Conservation (phyloP, 108 stramenopile species). For the Stephanodiscus triporus region DNA sequence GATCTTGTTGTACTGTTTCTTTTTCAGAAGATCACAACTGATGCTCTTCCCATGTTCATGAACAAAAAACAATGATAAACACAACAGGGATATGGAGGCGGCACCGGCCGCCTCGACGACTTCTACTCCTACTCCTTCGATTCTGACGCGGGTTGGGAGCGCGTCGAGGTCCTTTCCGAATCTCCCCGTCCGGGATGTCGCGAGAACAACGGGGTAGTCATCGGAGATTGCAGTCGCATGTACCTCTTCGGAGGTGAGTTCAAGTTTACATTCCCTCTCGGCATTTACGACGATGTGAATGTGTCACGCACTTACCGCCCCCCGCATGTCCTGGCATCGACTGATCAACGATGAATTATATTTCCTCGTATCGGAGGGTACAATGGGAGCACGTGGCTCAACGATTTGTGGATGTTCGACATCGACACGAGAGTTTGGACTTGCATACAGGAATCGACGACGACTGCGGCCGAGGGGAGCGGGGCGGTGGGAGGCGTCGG, state of each 20-base stretch:
- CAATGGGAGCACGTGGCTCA: conserved; percentile 87
- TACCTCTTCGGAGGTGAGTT: conserved; percentile 90
- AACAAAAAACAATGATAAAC: conserved; percentile 8
- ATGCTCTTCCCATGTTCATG: not conserved
- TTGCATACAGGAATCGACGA: conserved; percentile 80
- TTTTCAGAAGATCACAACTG: not conserved
- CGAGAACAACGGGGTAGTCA: conserved; percentile 87
- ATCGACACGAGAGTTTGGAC: conserved; percentile 75
- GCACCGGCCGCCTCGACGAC: conserved; percentile 89
- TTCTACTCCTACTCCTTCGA: conserved; percentile 85
- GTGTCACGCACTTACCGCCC: not conserved
- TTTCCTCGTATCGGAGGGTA: conserved; percentile 62
- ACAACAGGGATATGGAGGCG: conserved; percentile 66
- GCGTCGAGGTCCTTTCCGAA: conserved; percentile 69
- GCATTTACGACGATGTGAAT: not conserved
- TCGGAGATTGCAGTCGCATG: conserved; percentile 64
- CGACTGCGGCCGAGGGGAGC: conserved; percentile 20
- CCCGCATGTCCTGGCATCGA: not conserved
- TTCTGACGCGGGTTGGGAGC: conserved; percentile 59
- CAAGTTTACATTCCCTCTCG: not conserved
- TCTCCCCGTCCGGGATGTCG: conserved; percentile 85
- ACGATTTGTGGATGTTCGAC: conserved; percentile 93
- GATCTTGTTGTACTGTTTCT: not conserved
- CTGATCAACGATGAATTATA: not conserved
- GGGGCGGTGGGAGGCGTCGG: conserved; percentile 5